phyloP scores from a whole-genome alignment of 2,329 filamentous ascomycete genomes.

The Arthrobotrys sphaeroides region DNA sequence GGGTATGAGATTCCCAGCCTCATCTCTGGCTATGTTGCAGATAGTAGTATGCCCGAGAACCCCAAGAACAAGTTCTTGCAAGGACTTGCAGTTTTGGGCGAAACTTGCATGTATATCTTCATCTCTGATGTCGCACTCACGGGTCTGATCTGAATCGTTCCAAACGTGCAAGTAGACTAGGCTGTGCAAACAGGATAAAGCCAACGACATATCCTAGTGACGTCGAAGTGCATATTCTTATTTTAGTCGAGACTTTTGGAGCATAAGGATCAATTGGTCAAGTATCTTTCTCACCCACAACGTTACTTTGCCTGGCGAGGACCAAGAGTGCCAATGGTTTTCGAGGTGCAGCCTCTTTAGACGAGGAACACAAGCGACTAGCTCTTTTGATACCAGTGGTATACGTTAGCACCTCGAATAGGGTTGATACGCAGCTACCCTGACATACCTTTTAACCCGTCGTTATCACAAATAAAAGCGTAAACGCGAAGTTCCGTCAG shows the following conservation, averaged over 20 bases:
- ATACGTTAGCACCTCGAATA: background rate
- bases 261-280: background rate
- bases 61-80: constrained; percentile 8
- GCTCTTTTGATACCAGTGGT: background rate
- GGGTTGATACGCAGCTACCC: background rate
- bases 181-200: constrained; percentile 4
- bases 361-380: background rate
- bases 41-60: background rate
- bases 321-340: constrained; percentile 6
- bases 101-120: constrained; percentile 11
- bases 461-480: background rate
- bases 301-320: background rate
- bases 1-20: background rate
- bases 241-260: no score
- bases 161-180: background rate
- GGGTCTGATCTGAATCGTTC: constrained; percentile 2
- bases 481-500: background rate
- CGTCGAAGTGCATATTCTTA: no score
- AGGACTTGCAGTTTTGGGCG: constrained; percentile 29
- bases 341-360: constrained; percentile 2
- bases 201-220: constrained; percentile 13
- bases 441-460: background rate
- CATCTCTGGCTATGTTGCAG: background rate
- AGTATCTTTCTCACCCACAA: background rate
- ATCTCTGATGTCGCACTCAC: constrained; percentile 1